These are phyloP conservation scores for Aspergillus ochraceus DNA, from an alignment of 2,329 filamentous ascomycete genomes.

Conservation along the genomic window DNA sequence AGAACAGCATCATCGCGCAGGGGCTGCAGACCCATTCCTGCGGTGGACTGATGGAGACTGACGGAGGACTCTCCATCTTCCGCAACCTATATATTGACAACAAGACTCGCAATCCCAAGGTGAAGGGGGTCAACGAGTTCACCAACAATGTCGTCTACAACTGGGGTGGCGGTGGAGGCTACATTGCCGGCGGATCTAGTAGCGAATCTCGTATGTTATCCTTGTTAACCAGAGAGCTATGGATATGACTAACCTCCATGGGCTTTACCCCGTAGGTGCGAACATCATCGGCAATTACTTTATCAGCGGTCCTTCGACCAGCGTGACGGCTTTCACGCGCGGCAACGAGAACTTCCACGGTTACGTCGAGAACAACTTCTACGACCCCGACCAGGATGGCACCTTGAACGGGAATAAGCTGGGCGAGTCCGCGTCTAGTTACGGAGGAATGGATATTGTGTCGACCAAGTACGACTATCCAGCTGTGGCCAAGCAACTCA, in stretches of 20 bases:
- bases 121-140: conserved; percentile 59
- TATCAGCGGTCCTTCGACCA: conserved; percentile 54
- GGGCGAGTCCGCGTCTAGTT: conserved; percentile 10
- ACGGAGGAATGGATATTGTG: conserved; percentile 17
- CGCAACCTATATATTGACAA: conserved; percentile 59
- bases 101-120: conserved; percentile 59
- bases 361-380: conserved; percentile 55
- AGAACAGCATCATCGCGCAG: conserved; percentile 56
- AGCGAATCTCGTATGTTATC: conserved; percentile 39
- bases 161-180: conserved; percentile 52
- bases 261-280: conserved; percentile 27
- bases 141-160: conserved; percentile 56
- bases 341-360: conserved; percentile 57
- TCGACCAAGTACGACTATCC: conserved; percentile 15
- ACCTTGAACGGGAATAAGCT: conserved; percentile 44
- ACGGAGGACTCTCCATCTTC: conserved; percentile 44
- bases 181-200: conserved; percentile 54
- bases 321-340: conserved; percentile 53
- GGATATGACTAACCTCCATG: not conserved
- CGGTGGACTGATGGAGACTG: conserved; percentile 45
- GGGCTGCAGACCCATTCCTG: conserved; percentile 56
- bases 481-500: conserved; percentile 6
- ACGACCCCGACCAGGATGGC: conserved; percentile 53
- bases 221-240: not conserved
- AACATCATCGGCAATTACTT: conserved; percentile 61